phyloP scores from a whole-genome alignment of 306 rosid species.

The Quercus cerris region DNA sequence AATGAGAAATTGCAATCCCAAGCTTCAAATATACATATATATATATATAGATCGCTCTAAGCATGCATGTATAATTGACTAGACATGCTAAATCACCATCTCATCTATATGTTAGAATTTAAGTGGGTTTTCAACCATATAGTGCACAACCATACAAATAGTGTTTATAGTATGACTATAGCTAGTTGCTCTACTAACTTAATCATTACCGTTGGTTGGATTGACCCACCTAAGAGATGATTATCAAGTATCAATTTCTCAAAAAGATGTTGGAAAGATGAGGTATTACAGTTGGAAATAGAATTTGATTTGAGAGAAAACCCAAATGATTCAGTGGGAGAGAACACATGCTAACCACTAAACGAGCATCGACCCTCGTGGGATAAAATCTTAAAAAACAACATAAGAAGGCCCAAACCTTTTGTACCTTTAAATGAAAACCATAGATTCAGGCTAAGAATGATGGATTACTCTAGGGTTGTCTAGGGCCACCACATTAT shows the following conservation, averaged over 20 bases:
- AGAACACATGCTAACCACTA: slow-evolving; percentile 61
- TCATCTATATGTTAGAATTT: slow-evolving; percentile 4
- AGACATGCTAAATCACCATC: slow-evolving; percentile 19
- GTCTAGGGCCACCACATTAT: slow-evolving; percentile 59
- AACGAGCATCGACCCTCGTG: slow-evolving; percentile 37
- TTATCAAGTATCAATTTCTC: slow-evolving; percentile 9
- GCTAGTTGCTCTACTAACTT: neutral
- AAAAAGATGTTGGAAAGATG: slow-evolving; percentile 16
- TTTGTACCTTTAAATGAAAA: slow-evolving; percentile 55
- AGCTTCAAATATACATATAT: slow-evolving; percentile 24
- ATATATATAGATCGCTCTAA: slow-evolving; percentile 7
- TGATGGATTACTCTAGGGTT: slow-evolving; percentile 35
- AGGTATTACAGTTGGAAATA: slow-evolving; percentile 52
- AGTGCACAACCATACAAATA: neutral
- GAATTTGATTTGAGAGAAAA: slow-evolving; percentile 23
- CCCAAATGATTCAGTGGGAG: slow-evolving; percentile 28
- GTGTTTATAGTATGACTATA: neutral
- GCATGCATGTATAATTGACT: slow-evolving; percentile 42
- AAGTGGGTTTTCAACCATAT: neutral
- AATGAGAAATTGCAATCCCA: slow-evolving; percentile 7
- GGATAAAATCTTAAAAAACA: slow-evolving; percentile 36
- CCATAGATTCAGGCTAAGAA: slow-evolving; percentile 43
- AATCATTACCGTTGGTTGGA: slow-evolving; percentile 15
- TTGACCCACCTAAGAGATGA: slow-evolving; percentile 14
- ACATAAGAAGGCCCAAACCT: slow-evolving; percentile 26